Evolutionary conservation across 306 rosid species (phyloP), one percentile per base, ranked within the genome.

Genomic region (Cicer cuneatum): DNA sequence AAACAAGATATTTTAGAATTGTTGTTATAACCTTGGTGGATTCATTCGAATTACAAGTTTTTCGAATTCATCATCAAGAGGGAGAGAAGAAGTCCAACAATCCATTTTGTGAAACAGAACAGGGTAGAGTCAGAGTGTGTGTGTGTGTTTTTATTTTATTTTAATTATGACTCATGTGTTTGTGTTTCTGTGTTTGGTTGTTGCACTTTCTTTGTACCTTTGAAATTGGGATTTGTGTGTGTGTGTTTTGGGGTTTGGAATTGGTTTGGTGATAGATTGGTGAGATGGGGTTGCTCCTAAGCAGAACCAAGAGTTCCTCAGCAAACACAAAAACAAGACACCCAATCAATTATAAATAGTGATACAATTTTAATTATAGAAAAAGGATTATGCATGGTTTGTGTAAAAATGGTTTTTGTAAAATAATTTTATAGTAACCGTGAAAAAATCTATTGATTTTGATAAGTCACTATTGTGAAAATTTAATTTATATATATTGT

Each of bases 1-100:
- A 19, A 19, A 19, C 21, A 19, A 19, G 21, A 19, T 19, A 1
- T 19, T 19, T 19, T 19, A 19, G 21, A 19, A 19, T 19, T 19
- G 21, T 19, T 19, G 21, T 19, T 19, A 19, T 19, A 42, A 92
- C 99, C 92, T 94, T 37, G 99, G 99, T 13, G 99, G 97, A 74
- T 94, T 94, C 88, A 94, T 89, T 73, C 99, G 82, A 68, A 86
- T 77, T 60, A 90, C 86, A 13, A 94, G 97, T 86, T 94, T 94
- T 92, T 85, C 80, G 63, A 84, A 94, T 84, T 94, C 99, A 60
- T 90, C 91, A 19, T 83, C 92, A 29, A 81, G 64, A 11, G 88
- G 81, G 16, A 82, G 76, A 66, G 93, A 77, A 72, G 89, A 77
- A 42, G 88, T 82, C 96, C 96, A 92, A 80, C 79, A 90, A 87